Evolutionary conservation across 1,284 basidiomycete genomes (phyloP).

Genomic region (Puccinia polysora): DNA sequence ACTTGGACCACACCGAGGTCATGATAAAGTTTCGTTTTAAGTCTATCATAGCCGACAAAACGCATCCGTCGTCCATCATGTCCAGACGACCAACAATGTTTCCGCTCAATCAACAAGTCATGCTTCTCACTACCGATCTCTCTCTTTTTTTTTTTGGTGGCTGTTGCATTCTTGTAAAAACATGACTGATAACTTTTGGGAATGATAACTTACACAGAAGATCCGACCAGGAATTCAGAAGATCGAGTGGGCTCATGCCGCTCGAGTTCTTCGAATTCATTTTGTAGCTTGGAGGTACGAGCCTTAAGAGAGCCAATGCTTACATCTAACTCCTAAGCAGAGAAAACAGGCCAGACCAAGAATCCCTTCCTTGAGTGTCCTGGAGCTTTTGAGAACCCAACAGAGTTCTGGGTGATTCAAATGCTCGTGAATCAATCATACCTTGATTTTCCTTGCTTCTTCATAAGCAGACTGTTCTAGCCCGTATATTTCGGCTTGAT

Average conservation of each 20-base stretch:
- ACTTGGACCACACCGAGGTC: constrained; percentile 34
- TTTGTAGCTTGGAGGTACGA: constrained; percentile 21
- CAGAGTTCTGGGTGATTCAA: not conserved
- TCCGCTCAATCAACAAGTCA: too few species aligned
- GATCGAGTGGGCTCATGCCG: constrained; percentile 35
- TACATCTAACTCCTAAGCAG: constrained; percentile 17
- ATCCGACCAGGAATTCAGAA: constrained; percentile 20
- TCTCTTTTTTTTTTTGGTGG: too few species aligned
- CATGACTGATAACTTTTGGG: not conserved
- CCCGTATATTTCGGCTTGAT: constrained; percentile 33
- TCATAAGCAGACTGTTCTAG: constrained; percentile 37
- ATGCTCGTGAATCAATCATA: not conserved
- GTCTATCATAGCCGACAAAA: constrained; percentile 1
- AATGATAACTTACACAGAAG: constrained; percentile 20
- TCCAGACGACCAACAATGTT: too few species aligned
- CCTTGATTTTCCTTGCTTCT: constrained; percentile 39
- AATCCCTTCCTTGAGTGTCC: not conserved
- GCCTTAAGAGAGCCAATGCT: constrained; percentile 30
- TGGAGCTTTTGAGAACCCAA: not conserved
- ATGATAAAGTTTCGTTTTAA: constrained; percentile 41
- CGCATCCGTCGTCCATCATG: not conserved
- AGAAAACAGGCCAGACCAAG: not conserved
- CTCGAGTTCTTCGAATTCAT: constrained; percentile 24
- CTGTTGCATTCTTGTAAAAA: too few species aligned
- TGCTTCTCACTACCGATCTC: too few species aligned